Percentiles rank a stretch among this genome's conserved stretches.
These are phyloP conservation scores for Arthrobotrys megalospora DNA, from an alignment of 2,329 filamentous ascomycete genomes.

Conservation along the genomic window DNA sequence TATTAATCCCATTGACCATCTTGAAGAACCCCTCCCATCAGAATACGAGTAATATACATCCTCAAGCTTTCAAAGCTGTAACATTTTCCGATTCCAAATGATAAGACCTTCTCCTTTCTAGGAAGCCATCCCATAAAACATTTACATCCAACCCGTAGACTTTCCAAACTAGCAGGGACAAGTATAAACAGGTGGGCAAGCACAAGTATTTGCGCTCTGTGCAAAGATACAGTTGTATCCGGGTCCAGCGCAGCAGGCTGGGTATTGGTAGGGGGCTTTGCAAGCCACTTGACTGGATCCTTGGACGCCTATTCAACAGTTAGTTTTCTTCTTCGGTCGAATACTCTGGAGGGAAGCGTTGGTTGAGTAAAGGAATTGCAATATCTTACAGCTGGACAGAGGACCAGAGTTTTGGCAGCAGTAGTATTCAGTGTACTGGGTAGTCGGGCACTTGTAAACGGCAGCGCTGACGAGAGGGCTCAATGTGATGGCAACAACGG, in stretches of 20 bases:
- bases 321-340: neutral
- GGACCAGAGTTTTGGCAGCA: slow-evolving; percentile 44
- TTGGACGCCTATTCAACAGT: neutral
- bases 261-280: slow-evolving; percentile 13
- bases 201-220: slow-evolving; percentile 35
- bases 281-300: slow-evolving; percentile 14
- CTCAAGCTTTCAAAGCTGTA: slow-evolving; percentile 4
- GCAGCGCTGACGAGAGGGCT: slow-evolving; percentile 33
- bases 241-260: slow-evolving; percentile 44
- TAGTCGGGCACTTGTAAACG: slow-evolving; percentile 40
- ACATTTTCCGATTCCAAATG: neutral
- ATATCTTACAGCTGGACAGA: slow-evolving; percentile 37
- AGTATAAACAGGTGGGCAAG: slow-evolving; percentile 43
- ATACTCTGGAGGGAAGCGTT: neutral
- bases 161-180: slow-evolving; percentile 39
- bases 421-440: slow-evolving; percentile 35
- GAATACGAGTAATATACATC: neutral
- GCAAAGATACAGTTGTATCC: slow-evolving; percentile 56
- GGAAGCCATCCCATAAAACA: neutral
- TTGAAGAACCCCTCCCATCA: neutral
- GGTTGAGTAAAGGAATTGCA: neutral
- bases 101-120: neutral
- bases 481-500: slow-evolving; percentile 6
- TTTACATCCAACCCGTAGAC: neutral
- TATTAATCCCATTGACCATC: no score